A percentile compares a stretch with the other conserved stretches of the same genome.
Conservation (phyloP, 2,329 filamentous ascomycete species). For the Pseudogymnoascus sp. region DNA sequence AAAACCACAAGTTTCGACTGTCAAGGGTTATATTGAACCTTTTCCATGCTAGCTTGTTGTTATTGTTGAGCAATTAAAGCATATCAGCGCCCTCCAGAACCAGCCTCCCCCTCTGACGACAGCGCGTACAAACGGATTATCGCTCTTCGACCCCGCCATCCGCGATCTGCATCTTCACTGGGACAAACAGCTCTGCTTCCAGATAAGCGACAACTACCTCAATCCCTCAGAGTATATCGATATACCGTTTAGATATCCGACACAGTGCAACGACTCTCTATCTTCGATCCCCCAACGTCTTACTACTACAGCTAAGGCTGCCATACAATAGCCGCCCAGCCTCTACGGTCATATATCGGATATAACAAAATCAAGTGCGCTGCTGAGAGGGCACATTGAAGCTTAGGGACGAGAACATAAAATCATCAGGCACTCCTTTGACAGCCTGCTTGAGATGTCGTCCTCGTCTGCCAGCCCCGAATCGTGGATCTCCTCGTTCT, state of each 20-base stretch:
- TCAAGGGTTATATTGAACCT: constrained; percentile 5
- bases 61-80: neutral
- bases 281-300: neutral
- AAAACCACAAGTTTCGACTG: neutral
- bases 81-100: neutral
- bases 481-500: constrained; percentile 98
- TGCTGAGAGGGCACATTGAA: constrained; percentile 8
- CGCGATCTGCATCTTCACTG: neutral
- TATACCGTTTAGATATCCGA: constrained; percentile 2
- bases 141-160: constrained; percentile 4
- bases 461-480: constrained; percentile 37
- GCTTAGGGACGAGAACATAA: constrained; percentile 7
- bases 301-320: constrained; percentile 1
- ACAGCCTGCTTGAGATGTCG: constrained; percentile 8
- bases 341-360: neutral
- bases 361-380: neutral
- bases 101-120: neutral
- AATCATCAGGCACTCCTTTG: neutral
- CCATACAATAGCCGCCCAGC: neutral
- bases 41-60: neutral
- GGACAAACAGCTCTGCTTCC: constrained; percentile 2
- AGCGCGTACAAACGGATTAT: constrained; percentile 2
- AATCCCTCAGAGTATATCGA: neutral
- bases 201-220: constrained; percentile 9
- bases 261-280: neutral